phyloP scores from a whole-genome alignment of 768 basidiomycete species.

The Cyathus striatus region DNA sequence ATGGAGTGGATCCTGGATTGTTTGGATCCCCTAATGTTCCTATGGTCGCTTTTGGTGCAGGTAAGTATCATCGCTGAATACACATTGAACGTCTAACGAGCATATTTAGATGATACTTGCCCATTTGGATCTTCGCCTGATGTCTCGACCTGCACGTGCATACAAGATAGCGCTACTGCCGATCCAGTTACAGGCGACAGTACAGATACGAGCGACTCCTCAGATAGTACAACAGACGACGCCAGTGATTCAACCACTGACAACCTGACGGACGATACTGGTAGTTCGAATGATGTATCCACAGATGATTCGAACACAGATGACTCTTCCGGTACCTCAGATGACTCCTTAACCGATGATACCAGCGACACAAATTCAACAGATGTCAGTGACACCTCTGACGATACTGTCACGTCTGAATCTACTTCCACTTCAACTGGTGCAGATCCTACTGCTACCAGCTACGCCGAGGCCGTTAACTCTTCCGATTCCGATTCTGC shows the following conservation, averaged over 20 bases:
- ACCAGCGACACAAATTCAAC: slow-evolving; percentile 11
- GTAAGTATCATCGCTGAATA: slow-evolving; percentile 20
- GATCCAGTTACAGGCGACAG: slow-evolving; percentile 5
- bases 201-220: slow-evolving; percentile 5
- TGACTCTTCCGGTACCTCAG: slow-evolving; percentile 5
- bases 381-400: slow-evolving; percentile 7
- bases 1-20: slow-evolving; percentile 36
- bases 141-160: slow-evolving; percentile 34
- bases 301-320: slow-evolving; percentile 12
- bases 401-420: neutral
- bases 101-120: slow-evolving; percentile 34
- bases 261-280: slow-evolving; percentile 7
- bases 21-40: slow-evolving; percentile 34
- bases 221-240: slow-evolving; percentile 4
- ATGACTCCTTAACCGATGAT: slow-evolving; percentile 1
- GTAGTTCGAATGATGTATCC: slow-evolving; percentile 8
- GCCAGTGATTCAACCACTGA: slow-evolving; percentile 7
- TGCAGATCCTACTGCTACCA: neutral
- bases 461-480: neutral
- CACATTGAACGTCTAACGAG: neutral
- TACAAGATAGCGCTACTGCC: slow-evolving; percentile 11
- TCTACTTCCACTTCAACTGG: slow-evolving; percentile 1
- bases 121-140: slow-evolving; percentile 38
- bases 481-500: neutral
- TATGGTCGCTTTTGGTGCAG: slow-evolving; percentile 38